A percentile compares a stretch with the other conserved stretches of the same genome.
phyloP scores from a whole-genome alignment of 495 filamentous ascomycete genomes.

The Aspergillus haitiensis region DNA sequence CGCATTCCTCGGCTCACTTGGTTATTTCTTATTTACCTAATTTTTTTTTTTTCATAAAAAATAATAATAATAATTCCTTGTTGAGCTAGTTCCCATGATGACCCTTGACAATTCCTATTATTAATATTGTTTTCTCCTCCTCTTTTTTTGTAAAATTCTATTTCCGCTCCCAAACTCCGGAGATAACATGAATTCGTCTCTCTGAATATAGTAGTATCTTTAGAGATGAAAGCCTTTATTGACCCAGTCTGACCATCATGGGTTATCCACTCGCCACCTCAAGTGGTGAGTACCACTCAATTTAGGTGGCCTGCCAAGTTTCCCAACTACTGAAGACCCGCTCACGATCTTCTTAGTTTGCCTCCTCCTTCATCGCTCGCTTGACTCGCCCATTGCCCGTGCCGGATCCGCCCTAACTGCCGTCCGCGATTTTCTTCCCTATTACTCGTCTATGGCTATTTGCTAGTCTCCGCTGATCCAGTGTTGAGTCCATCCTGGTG shows the following conservation, averaged over 20 bases:
- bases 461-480: constrained; percentile 16
- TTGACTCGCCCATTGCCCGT: not conserved
- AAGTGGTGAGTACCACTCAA: not conserved
- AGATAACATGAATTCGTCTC: not conserved
- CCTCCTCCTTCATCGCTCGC: not conserved
- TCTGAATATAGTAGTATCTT: no score
- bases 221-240: not conserved
- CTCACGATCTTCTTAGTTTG: constrained; percentile 6
- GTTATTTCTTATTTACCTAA: not conserved
- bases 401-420: not conserved
- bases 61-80: not conserved
- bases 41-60: not conserved
- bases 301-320: constrained; percentile 1
- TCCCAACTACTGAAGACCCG: constrained; percentile 9
- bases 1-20: constrained; percentile 5
- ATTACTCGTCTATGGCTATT: constrained; percentile 9
- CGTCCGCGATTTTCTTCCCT: constrained; percentile 2
- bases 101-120: no score
- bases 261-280: no score
- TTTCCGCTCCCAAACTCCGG: not conserved
- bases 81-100: not conserved
- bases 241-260: not conserved
- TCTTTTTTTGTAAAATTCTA: no score
- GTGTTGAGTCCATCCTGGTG: not conserved
- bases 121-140: no score